These are phyloP conservation scores for Polyplosphaeria fusca DNA, from an alignment of 495 filamentous ascomycete genomes.

Conservation along the genomic window DNA sequence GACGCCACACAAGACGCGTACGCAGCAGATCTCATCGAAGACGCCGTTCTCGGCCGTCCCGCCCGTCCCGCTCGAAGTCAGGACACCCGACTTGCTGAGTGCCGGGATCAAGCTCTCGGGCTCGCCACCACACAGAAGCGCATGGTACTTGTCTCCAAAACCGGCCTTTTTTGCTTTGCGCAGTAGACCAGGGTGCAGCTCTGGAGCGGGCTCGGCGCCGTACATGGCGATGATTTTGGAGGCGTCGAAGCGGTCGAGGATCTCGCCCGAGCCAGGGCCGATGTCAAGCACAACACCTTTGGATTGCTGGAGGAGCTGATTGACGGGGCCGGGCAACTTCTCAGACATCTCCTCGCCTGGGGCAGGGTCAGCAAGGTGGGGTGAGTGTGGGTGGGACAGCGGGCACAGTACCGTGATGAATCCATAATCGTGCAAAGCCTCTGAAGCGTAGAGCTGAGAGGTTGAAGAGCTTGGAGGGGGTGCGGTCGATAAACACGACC, in stretches of 20 bases:
- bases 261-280: constrained; percentile 42
- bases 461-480: constrained; percentile 22
- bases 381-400: background rate
- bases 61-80: constrained; percentile 17
- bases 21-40: constrained; percentile 43
- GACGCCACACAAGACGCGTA: constrained; percentile 43
- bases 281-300: constrained; percentile 39
- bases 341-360: constrained; percentile 29
- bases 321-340: constrained; percentile 28
- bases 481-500: constrained; percentile 12
- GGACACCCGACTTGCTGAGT: constrained; percentile 32
- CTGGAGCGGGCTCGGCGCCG: constrained; percentile 40
- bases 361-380: background rate
- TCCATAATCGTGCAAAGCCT: constrained; percentile 32
- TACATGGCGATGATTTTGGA: constrained; percentile 35
- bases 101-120: constrained; percentile 35
- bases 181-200: constrained; percentile 37
- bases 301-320: constrained; percentile 25
- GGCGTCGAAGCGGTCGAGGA: constrained; percentile 28
- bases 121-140: constrained; percentile 41
- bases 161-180: constrained; percentile 33
- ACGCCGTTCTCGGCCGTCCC: constrained; percentile 25
- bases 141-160: constrained; percentile 38
- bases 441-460: constrained; percentile 16
- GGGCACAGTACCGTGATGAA: constrained; percentile 13